phyloP scores from a whole-genome alignment of 805 yeast genomes.

The Starmera caribaea region DNA sequence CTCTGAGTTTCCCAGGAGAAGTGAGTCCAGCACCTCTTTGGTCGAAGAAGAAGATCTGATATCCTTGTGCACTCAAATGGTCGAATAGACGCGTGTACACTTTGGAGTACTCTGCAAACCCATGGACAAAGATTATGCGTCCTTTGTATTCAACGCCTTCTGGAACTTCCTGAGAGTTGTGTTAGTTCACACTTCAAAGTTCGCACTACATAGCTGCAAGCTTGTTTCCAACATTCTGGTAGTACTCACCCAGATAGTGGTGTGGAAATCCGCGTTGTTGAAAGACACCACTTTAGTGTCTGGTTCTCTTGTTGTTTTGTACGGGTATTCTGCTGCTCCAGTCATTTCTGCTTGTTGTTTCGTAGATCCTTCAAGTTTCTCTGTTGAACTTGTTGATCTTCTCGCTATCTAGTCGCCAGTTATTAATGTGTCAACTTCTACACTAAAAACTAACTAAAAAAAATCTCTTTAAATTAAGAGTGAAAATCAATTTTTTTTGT shows the following conservation, averaged over 20 bases:
- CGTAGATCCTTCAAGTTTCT: too few relatives aligned
- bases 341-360: too few relatives aligned
- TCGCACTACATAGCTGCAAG: background rate
- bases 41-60: slow-evolving; percentile 59
- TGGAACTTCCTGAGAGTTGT: slow-evolving; percentile 23
- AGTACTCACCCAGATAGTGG: slow-evolving; percentile 19
- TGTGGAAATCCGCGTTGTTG: slow-evolving; percentile 31
- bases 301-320: slow-evolving; percentile 25
- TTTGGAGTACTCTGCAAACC: slow-evolving; percentile 52
- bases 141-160: slow-evolving; percentile 31
- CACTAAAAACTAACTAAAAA: too few relatives aligned
- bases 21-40: slow-evolving; percentile 74
- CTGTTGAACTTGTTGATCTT: too few relatives aligned
- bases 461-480: too few relatives aligned
- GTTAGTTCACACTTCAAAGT: background rate
- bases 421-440: too few relatives aligned
- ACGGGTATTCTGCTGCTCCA: slow-evolving; percentile 19
- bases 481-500: too few relatives aligned
- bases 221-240: too few relatives aligned
- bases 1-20: slow-evolving; percentile 40
- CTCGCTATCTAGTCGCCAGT: too few relatives aligned
- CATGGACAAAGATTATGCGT: slow-evolving; percentile 55
- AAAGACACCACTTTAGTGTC: slow-evolving; percentile 21
- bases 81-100: slow-evolving; percentile 47
- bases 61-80: slow-evolving; percentile 39